These are phyloP conservation scores for Neospora caninum DNA, from an alignment of 169 alveolate genomes.

Conservation along the genomic window DNA sequence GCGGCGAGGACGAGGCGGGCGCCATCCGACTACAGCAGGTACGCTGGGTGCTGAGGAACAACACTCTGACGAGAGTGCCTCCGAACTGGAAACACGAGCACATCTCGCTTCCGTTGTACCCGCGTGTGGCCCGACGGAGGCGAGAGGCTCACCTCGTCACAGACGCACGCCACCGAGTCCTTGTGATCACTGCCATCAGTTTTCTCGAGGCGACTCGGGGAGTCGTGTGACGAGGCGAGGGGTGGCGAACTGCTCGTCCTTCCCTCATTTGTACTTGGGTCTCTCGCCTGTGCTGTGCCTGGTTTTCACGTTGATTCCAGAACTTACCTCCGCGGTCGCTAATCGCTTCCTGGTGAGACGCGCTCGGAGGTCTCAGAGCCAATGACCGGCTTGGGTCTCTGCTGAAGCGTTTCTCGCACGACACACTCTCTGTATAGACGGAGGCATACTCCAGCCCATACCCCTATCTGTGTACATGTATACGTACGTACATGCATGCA, in stretches of 20 bases:
- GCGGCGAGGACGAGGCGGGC: conserved; percentile 5
- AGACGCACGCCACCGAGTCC: too few relatives aligned
- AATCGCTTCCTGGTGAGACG: background rate
- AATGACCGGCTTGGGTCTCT: too few relatives aligned
- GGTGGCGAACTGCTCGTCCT: background rate
- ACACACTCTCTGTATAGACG: too few relatives aligned
- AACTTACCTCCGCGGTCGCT: background rate
- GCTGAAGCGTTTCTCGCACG: too few relatives aligned
- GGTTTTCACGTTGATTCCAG: background rate
- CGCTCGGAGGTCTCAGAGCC: too few relatives aligned
- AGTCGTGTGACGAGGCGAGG: background rate
- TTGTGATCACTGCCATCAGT: background rate
- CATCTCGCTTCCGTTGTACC: background rate
- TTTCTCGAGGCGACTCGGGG: background rate
- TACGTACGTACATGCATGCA: too few relatives aligned
- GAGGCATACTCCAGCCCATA: too few relatives aligned
- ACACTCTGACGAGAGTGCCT: background rate
- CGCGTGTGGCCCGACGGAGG: background rate
- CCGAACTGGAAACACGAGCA: background rate
- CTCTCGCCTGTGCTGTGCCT: background rate
- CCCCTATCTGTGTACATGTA: too few relatives aligned
- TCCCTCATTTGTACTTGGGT: background rate
- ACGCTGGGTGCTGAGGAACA: background rate
- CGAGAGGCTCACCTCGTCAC: too few relatives aligned
- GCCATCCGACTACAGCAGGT: conserved; percentile 26